Conservation (phyloP, 2,329 filamentous ascomycete genomes). For the Mycogone perniciosa region DNA sequence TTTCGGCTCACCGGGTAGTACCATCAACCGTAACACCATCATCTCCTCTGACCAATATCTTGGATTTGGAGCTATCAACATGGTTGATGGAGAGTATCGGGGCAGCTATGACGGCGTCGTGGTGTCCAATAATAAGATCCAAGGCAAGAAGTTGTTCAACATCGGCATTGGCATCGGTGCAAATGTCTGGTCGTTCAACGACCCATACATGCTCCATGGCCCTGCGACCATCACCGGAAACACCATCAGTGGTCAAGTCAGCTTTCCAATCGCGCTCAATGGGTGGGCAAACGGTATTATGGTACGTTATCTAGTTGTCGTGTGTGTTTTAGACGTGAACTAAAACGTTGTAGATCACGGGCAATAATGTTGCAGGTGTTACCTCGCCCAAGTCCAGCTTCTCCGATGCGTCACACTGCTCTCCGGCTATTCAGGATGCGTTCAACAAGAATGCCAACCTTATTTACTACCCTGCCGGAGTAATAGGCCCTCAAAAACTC, state of each 20-base stretch:
- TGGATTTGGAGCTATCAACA: conserved; percentile 22
- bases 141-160: conserved; percentile 17
- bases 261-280: conserved; percentile 21
- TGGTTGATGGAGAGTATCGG: conserved; percentile 19
- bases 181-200: conserved; percentile 20
- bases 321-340: not conserved
- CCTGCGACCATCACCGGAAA: conserved; percentile 18
- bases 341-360: conserved; percentile 11
- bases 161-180: conserved; percentile 21
- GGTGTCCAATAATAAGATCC: conserved; percentile 20
- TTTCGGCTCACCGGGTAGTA: conserved; percentile 20
- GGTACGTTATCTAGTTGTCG: not conserved
- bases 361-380: conserved; percentile 17
- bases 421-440: conserved; percentile 12
- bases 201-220: conserved; percentile 14
- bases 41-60: conserved; percentile 17
- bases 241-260: conserved; percentile 16
- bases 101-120: conserved; percentile 20
- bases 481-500: conserved; percentile 15
- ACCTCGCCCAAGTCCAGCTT: conserved; percentile 17
- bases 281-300: conserved; percentile 20
- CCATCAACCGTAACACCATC: conserved; percentile 19
- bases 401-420: conserved; percentile 17
- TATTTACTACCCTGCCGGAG: conserved; percentile 17
- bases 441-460: conserved; percentile 19